These are phyloP conservation scores for Stereum hirsutum DNA, from an alignment of 1,284 basidiomycete genomes.

Conservation along the genomic window DNA sequence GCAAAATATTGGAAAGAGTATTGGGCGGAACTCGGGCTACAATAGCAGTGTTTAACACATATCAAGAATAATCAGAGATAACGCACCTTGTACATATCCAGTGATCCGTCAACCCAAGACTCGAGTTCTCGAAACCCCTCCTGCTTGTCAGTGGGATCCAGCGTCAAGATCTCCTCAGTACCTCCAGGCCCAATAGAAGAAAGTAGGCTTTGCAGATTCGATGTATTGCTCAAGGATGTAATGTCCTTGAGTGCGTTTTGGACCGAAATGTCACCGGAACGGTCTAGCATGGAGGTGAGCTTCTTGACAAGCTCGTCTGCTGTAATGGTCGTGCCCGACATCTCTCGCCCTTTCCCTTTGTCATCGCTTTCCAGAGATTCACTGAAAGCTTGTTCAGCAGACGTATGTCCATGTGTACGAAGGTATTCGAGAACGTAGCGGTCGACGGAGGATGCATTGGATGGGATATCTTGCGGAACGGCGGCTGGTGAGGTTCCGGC, in stretches of 20 bases:
- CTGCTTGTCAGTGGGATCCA: slow-evolving; percentile 86
- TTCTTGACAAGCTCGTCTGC: slow-evolving; percentile 60
- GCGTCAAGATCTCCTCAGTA: slow-evolving; percentile 73
- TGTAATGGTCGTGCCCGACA: slow-evolving; percentile 26
- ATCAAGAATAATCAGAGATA: slow-evolving; percentile 5
- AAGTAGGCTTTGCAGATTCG: slow-evolving; percentile 66
- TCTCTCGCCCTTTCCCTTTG: slow-evolving; percentile 41
- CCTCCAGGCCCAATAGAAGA: slow-evolving; percentile 68
- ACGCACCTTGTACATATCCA: slow-evolving; percentile 78
- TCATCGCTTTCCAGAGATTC: slow-evolving; percentile 56
- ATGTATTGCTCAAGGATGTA: slow-evolving; percentile 49
- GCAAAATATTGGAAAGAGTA: slow-evolving; percentile 93
- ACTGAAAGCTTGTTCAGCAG: slow-evolving; percentile 67
- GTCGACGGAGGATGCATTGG: slow-evolving; percentile 35
- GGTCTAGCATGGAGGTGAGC: slow-evolving; percentile 51
- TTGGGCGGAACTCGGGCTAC: slow-evolving; percentile 87
- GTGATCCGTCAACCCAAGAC: slow-evolving; percentile 87
- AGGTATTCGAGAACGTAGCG: slow-evolving; percentile 80
- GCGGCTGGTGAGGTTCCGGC: slow-evolving; percentile 16
- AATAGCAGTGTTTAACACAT: slow-evolving; percentile 6
- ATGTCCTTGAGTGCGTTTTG: slow-evolving; percentile 60
- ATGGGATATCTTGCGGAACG: slow-evolving; percentile 21
- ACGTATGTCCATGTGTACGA: slow-evolving; percentile 69
- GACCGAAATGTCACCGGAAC: slow-evolving; percentile 56
- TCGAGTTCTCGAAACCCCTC: slow-evolving; percentile 84